Percentiles rank a stretch among this genome's conserved stretches.
Evolutionary conservation across 1,284 basidiomycete species (phyloP).

Genomic region (Neonothopanus nambi): DNA sequence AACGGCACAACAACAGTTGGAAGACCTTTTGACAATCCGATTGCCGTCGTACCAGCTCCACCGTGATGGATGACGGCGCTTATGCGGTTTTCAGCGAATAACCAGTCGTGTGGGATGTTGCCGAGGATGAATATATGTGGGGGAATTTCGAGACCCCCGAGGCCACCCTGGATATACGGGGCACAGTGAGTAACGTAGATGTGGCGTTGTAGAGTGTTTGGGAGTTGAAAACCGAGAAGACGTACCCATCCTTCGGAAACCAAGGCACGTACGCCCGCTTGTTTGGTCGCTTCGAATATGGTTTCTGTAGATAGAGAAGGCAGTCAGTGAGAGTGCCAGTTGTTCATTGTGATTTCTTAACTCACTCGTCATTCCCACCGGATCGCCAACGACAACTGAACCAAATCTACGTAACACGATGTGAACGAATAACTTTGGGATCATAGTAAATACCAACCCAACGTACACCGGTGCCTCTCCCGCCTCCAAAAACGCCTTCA

Average conservation of each 20-base stretch:
- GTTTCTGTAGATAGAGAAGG: conserved; percentile 38
- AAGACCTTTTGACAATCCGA: conserved; percentile 60
- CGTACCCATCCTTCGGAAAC: conserved; percentile 63
- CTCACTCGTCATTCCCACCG: conserved; percentile 52
- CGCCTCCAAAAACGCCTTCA: conserved; percentile 47
- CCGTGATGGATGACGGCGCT: conserved; percentile 73
- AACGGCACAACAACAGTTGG: conserved; percentile 71
- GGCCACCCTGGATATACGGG: conserved; percentile 38
- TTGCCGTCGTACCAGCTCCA: conserved; percentile 67
- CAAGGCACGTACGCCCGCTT: conserved; percentile 56
- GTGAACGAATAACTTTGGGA: neutral
- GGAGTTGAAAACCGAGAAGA: too few relatives aligned
- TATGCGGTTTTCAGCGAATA: conserved; percentile 58
- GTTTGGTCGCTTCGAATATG: conserved; percentile 55
- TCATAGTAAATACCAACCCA: conserved; percentile 39
- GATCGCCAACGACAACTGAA: conserved; percentile 63
- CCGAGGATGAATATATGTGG: conserved; percentile 60
- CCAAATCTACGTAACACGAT: conserved; percentile 47
- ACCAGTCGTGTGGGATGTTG: conserved; percentile 72
- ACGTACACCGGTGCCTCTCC: conserved; percentile 64
- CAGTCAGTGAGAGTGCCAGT: neutral
- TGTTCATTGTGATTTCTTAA: neutral
- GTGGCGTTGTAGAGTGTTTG: too few relatives aligned
- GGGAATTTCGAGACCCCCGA: conserved; percentile 49
- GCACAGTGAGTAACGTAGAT: too few relatives aligned